Evolutionary conservation across 768 basidiomycete species (phyloP).

Genomic region (Cubamyces lactineus): DNA sequence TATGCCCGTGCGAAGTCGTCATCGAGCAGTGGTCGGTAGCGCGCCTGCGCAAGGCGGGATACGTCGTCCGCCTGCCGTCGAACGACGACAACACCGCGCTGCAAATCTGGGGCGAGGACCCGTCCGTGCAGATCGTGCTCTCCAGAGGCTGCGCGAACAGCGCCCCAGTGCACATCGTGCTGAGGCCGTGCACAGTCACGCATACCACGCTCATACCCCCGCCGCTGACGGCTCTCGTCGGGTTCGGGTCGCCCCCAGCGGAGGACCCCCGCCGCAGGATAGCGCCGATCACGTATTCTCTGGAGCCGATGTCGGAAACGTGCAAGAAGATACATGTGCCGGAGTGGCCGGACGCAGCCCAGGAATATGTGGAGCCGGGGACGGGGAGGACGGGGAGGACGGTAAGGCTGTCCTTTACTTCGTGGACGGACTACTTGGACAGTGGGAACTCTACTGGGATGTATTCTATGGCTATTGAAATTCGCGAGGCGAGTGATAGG

Average conservation of each 20-base stretch:
- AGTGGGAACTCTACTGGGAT: conserved; percentile 2
- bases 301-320: background rate
- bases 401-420: background rate
- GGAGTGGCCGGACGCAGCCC: background rate
- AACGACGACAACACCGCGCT: background rate
- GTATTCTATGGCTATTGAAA: background rate
- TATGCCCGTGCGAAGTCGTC: conserved; percentile 4
- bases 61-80: background rate
- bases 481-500: background rate
- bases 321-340: conserved; percentile 1
- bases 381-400: background rate
- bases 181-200: background rate
- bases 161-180: background rate
- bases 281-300: background rate
- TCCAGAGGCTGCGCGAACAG: background rate
- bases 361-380: background rate
- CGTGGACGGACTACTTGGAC: background rate
- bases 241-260: background rate
- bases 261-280: background rate
- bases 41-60: background rate
- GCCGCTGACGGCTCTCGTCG: background rate
- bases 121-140: background rate
- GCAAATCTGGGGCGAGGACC: too few species aligned
- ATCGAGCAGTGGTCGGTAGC: background rate
- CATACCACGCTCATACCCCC: background rate